These are phyloP conservation scores for Exophiala oligosperma DNA, from an alignment of 2,329 filamentous ascomycete species.

Conservation along the genomic window DNA sequence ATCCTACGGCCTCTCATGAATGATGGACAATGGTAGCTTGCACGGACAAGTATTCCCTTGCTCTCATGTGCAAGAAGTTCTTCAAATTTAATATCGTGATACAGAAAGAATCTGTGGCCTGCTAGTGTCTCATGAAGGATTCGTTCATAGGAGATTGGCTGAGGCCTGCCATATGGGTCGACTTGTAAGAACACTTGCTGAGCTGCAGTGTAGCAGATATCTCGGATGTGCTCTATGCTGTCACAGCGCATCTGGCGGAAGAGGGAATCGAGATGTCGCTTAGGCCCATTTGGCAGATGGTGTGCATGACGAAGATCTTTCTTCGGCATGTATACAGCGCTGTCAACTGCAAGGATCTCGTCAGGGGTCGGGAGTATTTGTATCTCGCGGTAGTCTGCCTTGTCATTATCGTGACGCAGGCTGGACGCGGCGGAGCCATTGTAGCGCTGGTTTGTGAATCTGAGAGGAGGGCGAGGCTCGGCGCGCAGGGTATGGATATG, in stretches of 20 bases:
- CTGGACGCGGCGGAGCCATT: constrained; percentile 27
- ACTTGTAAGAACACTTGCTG: constrained; percentile 17
- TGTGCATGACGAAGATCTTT: constrained; percentile 31
- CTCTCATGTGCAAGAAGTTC: constrained; percentile 23
- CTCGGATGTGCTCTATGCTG: constrained; percentile 33
- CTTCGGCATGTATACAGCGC: constrained; percentile 36
- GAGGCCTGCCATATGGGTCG: background rate
- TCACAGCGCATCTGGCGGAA: constrained; percentile 42
- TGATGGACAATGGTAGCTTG: constrained; percentile 34
- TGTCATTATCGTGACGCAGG: constrained; percentile 40
- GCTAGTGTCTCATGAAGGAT: constrained; percentile 16
- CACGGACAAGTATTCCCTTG: constrained; percentile 28
- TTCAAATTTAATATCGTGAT: constrained; percentile 18
- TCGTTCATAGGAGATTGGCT: background rate
- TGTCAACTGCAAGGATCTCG: constrained; percentile 34
- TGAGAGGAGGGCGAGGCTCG: constrained; percentile 14
- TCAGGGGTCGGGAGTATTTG: constrained; percentile 38
- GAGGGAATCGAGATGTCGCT: constrained; percentile 36
- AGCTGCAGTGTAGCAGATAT: constrained; percentile 33
- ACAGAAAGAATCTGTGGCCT: constrained; percentile 22
- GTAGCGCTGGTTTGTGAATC: constrained; percentile 30
- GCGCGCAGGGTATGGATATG: constrained; percentile 1
- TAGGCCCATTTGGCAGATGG: constrained; percentile 32
- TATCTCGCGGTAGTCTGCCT: constrained; percentile 35
- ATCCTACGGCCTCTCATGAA: constrained; percentile 30